Base-by-base conservation (phyloP, 1,284 basidiomycete genomes). In the Boletus mariae region DNA sequence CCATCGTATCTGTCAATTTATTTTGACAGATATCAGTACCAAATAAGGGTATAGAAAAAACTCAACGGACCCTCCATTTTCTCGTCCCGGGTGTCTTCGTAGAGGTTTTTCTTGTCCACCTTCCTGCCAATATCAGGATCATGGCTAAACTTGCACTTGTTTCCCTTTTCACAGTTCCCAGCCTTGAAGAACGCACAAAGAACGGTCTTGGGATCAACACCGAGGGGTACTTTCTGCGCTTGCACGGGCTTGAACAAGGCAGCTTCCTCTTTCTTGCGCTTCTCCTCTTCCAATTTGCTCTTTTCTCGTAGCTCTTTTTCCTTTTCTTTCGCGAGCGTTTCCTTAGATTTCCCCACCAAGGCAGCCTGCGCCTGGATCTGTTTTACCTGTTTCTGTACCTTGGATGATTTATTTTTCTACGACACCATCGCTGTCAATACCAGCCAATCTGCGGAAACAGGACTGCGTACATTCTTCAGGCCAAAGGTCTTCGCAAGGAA, bases 81-180 rank as follows among this genome's bases (percentile, higher is more conserved):
- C 50, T 90, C 87, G 66, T 92, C 92, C 59, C 96, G 79, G 57
- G 72, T 79, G 71, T 99, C 96, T 67, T 86, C 89, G 71, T 99
- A 99, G 60, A 99, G 67, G 72, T 98, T 95, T 78, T 90, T 94
- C 85, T 99, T 99, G 71, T 96, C 92, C 45, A 90, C 88, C 73
- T 97, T 98, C 57, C 96, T 76, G 20, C 83, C 93, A 20, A 97
- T 84, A 64, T 98, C 83, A 56, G 84, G 62, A 74, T 97, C 87
- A 73, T 99, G 96, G 58, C 92, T 96, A 73, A 95, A 98, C 77
- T 97, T 98, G 77, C 94, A 97, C 74, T 93, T 93, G 69, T 61
- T 84, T 28, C 89, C 94, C 75, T 96, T 97, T 34, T 93, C 90
- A 67, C 94, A 98, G 49, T 75, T 77, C 6, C 94, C 94, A 8